Evolutionary conservation across 108 stramenopile species (phyloP), one percentile per base, ranked within the genome.

Genomic region (Skeletonema potamos): DNA sequence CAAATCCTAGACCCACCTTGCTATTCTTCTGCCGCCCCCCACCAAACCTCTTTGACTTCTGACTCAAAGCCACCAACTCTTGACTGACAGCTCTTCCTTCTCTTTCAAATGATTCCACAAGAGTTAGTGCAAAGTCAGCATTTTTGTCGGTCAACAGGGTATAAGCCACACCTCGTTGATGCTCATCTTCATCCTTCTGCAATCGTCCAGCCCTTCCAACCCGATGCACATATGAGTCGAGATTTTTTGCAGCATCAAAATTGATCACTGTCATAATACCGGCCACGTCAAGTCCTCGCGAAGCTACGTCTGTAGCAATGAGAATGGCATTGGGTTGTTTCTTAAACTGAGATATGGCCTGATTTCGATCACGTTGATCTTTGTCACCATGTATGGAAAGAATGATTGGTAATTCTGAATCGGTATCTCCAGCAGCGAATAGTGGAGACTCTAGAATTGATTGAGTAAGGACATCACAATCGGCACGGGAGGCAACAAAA

Each of bases 251-350:
- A 3, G 96, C 94, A 82, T 98, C 94, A 71, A 91, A 90, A 65
- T 97, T 91, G 26, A 99, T 77, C 8, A 99, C 97, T 11, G 94
- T 91, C 54, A 90, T 74, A 9, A 99, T 93, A 57, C 94, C 68
- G 3, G 88, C 84, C 73, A 99, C 92, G 73, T 99, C 99, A 71
- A 99, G 79, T 15, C 99, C 99, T 29, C 99, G 90, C 15, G 97
- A 91, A 13, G 98, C 99, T 0, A 99, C 98, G 71, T 99, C 99
- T 1, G 98, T 99, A 1, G 98, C 99, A 54, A 99, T 87, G 41
- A 99, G 75, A 27, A 96, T 89, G 28, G 86, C 68, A 61, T 87
- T 60, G 6, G 76, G 4, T 20, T 93, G 89, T 34, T 87, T 90
- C 70, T 90, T 74, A 76, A 99, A 98, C 7, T 83, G 84, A 56